Evolutionary conservation across 2,329 filamentous ascomycete genomes (phyloP), one percentile per base, ranked within the genome.

Genomic region (Trichoderma brevicompactum): DNA sequence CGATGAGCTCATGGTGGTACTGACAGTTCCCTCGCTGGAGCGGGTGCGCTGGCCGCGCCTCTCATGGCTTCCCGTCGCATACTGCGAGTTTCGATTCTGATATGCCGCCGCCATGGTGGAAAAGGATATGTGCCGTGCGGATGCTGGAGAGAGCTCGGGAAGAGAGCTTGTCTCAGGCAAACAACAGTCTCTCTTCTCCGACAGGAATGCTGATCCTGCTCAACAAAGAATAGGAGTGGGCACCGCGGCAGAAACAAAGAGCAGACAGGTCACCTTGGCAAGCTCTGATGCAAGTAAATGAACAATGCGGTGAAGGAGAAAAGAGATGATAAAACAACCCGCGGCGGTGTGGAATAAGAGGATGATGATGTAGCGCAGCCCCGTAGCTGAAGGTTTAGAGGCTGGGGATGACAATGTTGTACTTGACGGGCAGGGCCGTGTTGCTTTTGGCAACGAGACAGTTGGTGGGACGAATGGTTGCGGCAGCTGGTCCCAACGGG

Each of bases 11-110:
- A 89, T 89, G 77, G 88, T 89, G 70, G 92, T 96, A 84, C 91
- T 94, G 77, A 93, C 90, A 69, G 92, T 96, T 75, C 92, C 92
- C 79, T 96, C 92, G 82, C 92, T 97, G 70, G 91, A 90, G 76
- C 92, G 84, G 68, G 82, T 83, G 75, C 84, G 83, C 70, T 83
- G 80, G 72, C 81, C 79, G 72, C 79, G 79, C 71, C 79, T 79
- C 70, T 76, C 74, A 72, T 72, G 70, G 74, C 69, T 71, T 74
- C 72, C 67, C 74, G 74, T 70, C 75, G 67, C 74, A 78, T 84
- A 82, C 75, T 85, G 80, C 56, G 84, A 85, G 74, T 80, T 83
- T 78, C 83, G 83, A 70, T 83, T 82, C 70, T 85, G 81, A 69
- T 81, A 76, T 69, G 82, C 81, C 75, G 82, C 81, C 75, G 84